Conservation (phyloP, 129 eudicot genomes). For the Lactuca sativa region DNA sequence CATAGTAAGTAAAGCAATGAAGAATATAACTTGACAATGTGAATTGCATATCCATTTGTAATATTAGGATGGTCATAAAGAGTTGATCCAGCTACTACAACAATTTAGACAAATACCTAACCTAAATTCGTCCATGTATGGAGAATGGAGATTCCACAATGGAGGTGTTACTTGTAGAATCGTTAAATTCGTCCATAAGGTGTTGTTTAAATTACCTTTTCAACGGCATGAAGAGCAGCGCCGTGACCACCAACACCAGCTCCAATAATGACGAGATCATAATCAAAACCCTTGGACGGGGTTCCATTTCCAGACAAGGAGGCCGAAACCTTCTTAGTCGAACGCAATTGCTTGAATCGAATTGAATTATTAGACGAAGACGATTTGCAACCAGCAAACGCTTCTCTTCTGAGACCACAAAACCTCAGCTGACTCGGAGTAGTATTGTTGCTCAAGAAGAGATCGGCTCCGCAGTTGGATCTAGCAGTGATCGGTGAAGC, state of each 20-base stretch:
- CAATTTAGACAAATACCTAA: not conserved
- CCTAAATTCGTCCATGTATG: not conserved
- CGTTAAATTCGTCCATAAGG: not conserved
- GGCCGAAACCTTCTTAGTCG: constrained; percentile 36
- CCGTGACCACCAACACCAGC: constrained; percentile 99
- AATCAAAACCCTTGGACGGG: constrained; percentile 58
- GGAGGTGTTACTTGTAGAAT: not conserved
- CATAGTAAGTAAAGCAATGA: too few relatives aligned
- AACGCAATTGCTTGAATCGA: constrained; percentile 30
- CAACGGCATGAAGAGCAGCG: constrained; percentile 98
- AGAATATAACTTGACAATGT: too few relatives aligned
- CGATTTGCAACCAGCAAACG: constrained; percentile 35
- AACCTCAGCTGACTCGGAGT: constrained; percentile 56
- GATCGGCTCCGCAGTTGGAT: constrained; percentile 32
- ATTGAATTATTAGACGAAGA: constrained; percentile 5
- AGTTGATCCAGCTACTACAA: too few relatives aligned
- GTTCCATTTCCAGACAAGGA: constrained; percentile 57
- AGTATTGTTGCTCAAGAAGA: constrained; percentile 26
- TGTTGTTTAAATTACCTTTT: constrained; percentile 52
- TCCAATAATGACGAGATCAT: constrained; percentile 89
- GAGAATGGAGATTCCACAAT: not conserved
- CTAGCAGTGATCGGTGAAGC: constrained; percentile 43
- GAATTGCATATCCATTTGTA: too few relatives aligned
- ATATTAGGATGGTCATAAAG: too few relatives aligned
- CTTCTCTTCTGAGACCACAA: constrained; percentile 70